Evolutionary conservation across 2,329 filamentous ascomycete genomes (phyloP).

Genomic region (Westerdykella sp.): DNA sequence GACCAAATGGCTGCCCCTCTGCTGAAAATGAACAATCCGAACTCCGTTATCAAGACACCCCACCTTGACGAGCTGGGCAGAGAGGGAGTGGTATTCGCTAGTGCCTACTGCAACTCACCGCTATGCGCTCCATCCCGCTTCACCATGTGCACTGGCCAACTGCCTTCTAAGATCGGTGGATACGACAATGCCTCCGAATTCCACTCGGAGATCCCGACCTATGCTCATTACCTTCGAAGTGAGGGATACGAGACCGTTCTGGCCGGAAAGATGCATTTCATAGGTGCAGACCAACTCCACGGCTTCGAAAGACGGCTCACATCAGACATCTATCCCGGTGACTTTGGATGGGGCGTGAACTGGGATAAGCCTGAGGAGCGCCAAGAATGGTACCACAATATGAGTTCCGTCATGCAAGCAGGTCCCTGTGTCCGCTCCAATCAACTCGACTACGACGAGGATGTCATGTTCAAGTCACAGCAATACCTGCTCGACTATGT

Average conservation of each 20-base stretch:
- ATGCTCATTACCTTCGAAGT: slow-evolving; percentile 81
- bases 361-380: slow-evolving; percentile 84
- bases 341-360: slow-evolving; percentile 91
- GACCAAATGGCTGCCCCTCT: slow-evolving; percentile 88
- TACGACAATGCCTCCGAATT: slow-evolving; percentile 89
- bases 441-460: slow-evolving; percentile 92
- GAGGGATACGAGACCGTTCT: slow-evolving; percentile 85
- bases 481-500: slow-evolving; percentile 90
- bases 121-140: slow-evolving; percentile 89
- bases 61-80: slow-evolving; percentile 78
- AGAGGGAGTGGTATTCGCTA: slow-evolving; percentile 82
- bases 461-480: slow-evolving; percentile 85
- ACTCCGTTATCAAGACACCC: slow-evolving; percentile 86
- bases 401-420: slow-evolving; percentile 85
- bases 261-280: slow-evolving; percentile 96
- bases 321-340: slow-evolving; percentile 91
- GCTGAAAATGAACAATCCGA: slow-evolving; percentile 84
- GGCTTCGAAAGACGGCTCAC: slow-evolving; percentile 83
- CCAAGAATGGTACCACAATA: slow-evolving; percentile 91
- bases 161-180: slow-evolving; percentile 85
- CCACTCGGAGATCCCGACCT: slow-evolving; percentile 77
- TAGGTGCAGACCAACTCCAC: slow-evolving; percentile 82
- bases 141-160: slow-evolving; percentile 86
- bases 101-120: slow-evolving; percentile 88
- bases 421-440: slow-evolving; percentile 86